Evolutionary conservation across 805 yeast species (phyloP).

Genomic region (Yarrowia deformans): DNA sequence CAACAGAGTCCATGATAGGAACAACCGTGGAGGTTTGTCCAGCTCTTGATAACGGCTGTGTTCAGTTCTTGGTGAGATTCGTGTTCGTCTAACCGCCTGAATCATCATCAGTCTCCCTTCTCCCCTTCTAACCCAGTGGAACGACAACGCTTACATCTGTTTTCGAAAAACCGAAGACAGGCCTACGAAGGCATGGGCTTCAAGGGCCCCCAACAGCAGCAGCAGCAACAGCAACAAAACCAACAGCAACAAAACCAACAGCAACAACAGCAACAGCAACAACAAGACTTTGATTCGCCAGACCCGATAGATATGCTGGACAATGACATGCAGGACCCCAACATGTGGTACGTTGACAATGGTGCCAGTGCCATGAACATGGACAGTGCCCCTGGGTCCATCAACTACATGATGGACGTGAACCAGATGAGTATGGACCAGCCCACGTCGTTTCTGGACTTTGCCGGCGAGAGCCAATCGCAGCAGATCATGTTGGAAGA

Average conservation of each 20-base stretch:
- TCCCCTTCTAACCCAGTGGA: conserved; percentile 17
- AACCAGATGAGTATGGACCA: conserved; percentile 30
- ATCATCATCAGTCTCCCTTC: too few relatives aligned
- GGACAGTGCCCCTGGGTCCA: conserved; percentile 3
- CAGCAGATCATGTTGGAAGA: conserved; percentile 37
- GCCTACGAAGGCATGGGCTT: conserved; percentile 38
- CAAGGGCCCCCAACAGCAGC: conserved; percentile 39
- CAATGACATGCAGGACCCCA: conserved; percentile 22
- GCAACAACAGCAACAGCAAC: neutral
- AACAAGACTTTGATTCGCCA: conserved; percentile 19
- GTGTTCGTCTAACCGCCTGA: too few relatives aligned
- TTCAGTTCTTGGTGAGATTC: too few relatives aligned
- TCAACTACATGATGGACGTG: conserved; percentile 29
- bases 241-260: conserved; percentile 1
- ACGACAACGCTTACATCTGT: conserved; percentile 39
- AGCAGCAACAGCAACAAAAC: conserved; percentile 39
- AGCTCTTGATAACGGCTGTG: too few relatives aligned
- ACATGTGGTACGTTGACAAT: conserved; percentile 25
- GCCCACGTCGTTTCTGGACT: conserved; percentile 12
- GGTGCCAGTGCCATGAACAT: neutral
- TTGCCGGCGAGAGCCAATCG: conserved; percentile 35
- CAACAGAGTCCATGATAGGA: too few relatives aligned
- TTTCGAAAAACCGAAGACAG: conserved; percentile 38
- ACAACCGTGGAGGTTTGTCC: too few relatives aligned
- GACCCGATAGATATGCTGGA: conserved; percentile 24